A percentile compares a stretch with the other conserved stretches of the same genome.
phyloP scores from a whole-genome alignment of 331 rosid species.

The Dryas integrifolia region DNA sequence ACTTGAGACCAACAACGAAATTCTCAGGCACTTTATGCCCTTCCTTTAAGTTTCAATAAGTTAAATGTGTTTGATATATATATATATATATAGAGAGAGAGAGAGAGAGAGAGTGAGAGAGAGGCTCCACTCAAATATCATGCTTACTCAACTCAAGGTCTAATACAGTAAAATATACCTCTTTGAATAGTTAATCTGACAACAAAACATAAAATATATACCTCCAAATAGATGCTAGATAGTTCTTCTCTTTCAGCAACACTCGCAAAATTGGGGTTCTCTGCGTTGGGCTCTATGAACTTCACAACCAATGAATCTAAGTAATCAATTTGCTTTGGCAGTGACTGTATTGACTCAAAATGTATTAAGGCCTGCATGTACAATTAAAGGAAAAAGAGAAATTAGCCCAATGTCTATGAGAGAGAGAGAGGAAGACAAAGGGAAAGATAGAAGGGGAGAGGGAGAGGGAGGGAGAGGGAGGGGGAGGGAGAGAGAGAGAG shows the following conservation, averaged over 20 bases:
- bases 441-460: background rate
- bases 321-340: constrained; percentile 65
- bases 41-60: background rate
- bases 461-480: background rate
- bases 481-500: background rate
- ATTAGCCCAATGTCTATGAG: background rate
- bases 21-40: background rate
- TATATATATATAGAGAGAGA: background rate
- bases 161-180: background rate
- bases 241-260: constrained; percentile 80
- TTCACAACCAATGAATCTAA: constrained; percentile 72
- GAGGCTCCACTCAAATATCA: background rate
- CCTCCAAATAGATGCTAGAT: constrained; percentile 91
- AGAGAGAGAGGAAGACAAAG: background rate
- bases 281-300: constrained; percentile 65
- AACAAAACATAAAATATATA: constrained; percentile 17
- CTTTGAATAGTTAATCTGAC: background rate
- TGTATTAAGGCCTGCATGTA: constrained; percentile 74
- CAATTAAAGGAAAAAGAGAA: constrained; percentile 18
- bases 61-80: background rate
- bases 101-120: constrained; percentile 10
- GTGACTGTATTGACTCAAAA: constrained; percentile 79
- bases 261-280: constrained; percentile 50
- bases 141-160: background rate
- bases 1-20: background rate